A percentile compares a stretch with the other conserved stretches of the same genome.
Conservation (phyloP, 2,329 filamentous ascomycete genomes). For the Elsinoe fawcettii region DNA sequence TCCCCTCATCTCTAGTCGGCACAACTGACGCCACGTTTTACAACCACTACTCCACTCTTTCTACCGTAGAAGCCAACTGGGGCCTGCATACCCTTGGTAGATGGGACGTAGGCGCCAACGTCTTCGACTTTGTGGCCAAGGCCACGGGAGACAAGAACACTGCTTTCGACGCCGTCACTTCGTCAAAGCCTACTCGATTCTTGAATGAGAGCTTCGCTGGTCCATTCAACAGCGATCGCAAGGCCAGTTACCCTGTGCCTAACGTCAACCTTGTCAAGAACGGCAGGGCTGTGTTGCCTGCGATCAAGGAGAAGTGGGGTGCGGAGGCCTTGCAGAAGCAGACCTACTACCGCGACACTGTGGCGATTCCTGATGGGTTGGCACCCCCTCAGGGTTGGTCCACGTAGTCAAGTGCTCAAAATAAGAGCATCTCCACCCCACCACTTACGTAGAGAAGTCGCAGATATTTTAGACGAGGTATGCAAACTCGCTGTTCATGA, state of each 20-base stretch:
- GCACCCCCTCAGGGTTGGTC: constrained; percentile 27
- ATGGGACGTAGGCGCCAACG: constrained; percentile 42
- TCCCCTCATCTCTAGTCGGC: constrained; percentile 56
- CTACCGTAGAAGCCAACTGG: constrained; percentile 42
- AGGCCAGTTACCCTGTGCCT: constrained; percentile 25
- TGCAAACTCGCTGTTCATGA: neutral
- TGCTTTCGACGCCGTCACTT: constrained; percentile 23
- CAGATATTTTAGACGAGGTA: neutral
- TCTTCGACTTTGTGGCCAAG: constrained; percentile 34
- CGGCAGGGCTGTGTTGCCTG: constrained; percentile 26
- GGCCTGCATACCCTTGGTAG: constrained; percentile 38
- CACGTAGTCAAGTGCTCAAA: neutral
- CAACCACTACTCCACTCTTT: constrained; percentile 41
- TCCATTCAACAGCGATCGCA: constrained; percentile 26
- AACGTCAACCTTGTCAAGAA: constrained; percentile 26
- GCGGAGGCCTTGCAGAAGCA: constrained; percentile 5
- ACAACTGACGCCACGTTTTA: constrained; percentile 58
- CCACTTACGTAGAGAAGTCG: neutral
- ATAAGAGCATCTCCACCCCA: neutral
- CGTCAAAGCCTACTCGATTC: constrained; percentile 23
- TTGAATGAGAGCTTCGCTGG: constrained; percentile 30
- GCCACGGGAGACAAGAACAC: constrained; percentile 29
- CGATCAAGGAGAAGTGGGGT: constrained; percentile 23
- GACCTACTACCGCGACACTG: constrained; percentile 27
- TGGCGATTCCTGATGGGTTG: constrained; percentile 29